phyloP scores from a whole-genome alignment of 306 rosid genomes.

The Coriaria nepalensis region DNA sequence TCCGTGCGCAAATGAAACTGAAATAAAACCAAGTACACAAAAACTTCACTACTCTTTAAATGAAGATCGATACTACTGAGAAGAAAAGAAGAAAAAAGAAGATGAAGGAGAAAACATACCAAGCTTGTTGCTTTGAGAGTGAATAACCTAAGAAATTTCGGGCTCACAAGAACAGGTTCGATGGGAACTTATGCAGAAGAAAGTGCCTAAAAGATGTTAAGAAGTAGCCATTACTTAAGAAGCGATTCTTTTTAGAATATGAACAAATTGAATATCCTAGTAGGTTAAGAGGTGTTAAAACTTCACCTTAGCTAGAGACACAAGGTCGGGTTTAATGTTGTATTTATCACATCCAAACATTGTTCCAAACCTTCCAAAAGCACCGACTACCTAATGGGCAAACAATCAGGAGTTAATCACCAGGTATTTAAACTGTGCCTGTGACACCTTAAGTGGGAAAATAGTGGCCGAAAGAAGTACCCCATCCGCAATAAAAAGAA shows the following conservation, averaged over 20 bases:
- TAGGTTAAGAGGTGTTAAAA: too few species aligned
- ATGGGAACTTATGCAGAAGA: slow-evolving; percentile 86
- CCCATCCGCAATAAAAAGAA: slow-evolving; percentile 94
- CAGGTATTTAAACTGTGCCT: neutral
- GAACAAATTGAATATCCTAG: neutral
- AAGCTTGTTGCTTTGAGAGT: slow-evolving; percentile 74
- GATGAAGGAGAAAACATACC: slow-evolving; percentile 34
- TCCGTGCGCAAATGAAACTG: slow-evolving; percentile 69
- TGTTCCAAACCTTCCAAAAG: slow-evolving; percentile 82
- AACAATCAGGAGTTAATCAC: slow-evolving; percentile 3
- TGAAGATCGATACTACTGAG: too few species aligned
- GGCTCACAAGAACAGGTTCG: slow-evolving; percentile 85
- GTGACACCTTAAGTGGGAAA: slow-evolving; percentile 13
- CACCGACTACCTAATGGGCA: slow-evolving; percentile 68
- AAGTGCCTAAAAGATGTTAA: slow-evolving; percentile 45
- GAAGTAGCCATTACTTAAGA: too few species aligned
- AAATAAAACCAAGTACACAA: too few species aligned
- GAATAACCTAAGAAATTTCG: slow-evolving; percentile 72
- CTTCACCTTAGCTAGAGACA: slow-evolving; percentile 74
- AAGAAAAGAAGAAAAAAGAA: too few species aligned
- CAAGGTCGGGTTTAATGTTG: slow-evolving; percentile 88
- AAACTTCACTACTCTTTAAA: too few species aligned
- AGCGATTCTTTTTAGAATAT: neutral
- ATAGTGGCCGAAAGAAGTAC: slow-evolving; percentile 11
- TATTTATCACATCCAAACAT: slow-evolving; percentile 89